Evolutionary conservation across 768 basidiomycete genomes (phyloP), one percentile per base, ranked within the genome.

Genomic region (Phlegmacium glaucopus): DNA sequence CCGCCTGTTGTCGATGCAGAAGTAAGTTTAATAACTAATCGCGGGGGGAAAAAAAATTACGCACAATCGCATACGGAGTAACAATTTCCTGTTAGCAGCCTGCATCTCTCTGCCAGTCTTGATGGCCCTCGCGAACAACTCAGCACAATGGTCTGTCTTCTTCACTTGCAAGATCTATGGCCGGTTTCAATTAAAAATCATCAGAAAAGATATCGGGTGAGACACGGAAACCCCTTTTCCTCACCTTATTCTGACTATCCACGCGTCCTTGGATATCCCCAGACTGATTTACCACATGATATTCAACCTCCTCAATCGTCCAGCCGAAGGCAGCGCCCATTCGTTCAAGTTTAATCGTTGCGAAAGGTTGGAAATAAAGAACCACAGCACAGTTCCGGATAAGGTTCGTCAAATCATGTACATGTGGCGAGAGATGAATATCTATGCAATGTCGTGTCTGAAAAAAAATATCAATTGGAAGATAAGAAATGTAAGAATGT

Each of bases 351-450:
- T 82, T 76, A 61, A 96, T 90, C 8, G 88, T 82, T 22, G 87
- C 77, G 65, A 94, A 98, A 0, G 94, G 94, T 56, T 84, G 79
- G 73, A 96, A 93, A 68, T 94, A 97, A 40, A 92, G 78, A n/a
- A 78, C 76, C 41, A 97, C 74, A 0, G 91, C 85, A 49, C 82
- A 83, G 54, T 86, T 82, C 34, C 81, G 82, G 65, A 97, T 87
- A 26, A 80, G 72, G 56, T 74, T 76, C 32, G 79, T 78, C 40
- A 98, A 72, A 9, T 76, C 76, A 43, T 67, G 55, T 32, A 92
- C 75, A 59, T 96, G 93, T 4, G 71, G 61, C 5, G 75, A 69
- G 13, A 96, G 77, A 64, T 94, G 87, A 36, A 90, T 76, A 61
- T 94, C 90, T 45, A 91, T 69, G 37, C 74, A 68, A 59, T 94